phyloP scores from a whole-genome alignment of 768 basidiomycete species.

The Naganishia antarctica region DNA sequence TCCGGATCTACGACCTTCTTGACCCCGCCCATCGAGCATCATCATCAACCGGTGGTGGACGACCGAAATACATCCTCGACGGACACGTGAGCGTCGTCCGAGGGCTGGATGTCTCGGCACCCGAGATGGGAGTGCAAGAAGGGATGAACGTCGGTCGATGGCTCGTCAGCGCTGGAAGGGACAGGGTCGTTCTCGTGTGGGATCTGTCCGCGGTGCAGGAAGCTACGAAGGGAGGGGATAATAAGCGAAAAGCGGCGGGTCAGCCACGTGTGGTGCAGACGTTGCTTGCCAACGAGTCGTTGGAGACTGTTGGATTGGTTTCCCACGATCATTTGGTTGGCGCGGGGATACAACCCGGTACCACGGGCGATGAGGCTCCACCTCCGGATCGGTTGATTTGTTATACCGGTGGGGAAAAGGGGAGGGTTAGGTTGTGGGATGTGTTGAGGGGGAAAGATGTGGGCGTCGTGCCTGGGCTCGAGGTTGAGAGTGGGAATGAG shows the following conservation, averaged over 20 bases:
- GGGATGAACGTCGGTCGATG: constrained; percentile 66
- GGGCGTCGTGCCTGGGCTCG: constrained; percentile 55
- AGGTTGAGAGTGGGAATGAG: constrained; percentile 52
- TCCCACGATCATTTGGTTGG: constrained; percentile 49
- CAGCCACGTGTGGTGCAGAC: constrained; percentile 72
- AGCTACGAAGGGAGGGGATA: constrained; percentile 48
- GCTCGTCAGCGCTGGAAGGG: constrained; percentile 85
- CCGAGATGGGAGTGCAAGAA: not conserved
- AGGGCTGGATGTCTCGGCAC: constrained; percentile 63
- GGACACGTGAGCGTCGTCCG: constrained; percentile 93
- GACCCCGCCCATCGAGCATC: constrained; percentile 54
- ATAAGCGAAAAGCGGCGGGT: constrained; percentile 30
- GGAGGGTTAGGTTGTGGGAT: constrained; percentile 80
- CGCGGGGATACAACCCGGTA: too few species aligned
- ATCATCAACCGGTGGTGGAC: too few species aligned
- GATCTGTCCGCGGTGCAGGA: too few species aligned
- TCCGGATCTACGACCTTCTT: constrained; percentile 85
- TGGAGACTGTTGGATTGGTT: constrained; percentile 73
- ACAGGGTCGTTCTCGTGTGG: constrained; percentile 90
- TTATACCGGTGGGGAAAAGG: constrained; percentile 89
- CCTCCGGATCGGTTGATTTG: too few species aligned
- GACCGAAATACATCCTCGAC: constrained; percentile 73
- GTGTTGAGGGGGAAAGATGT: constrained; percentile 62
- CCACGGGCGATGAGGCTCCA: too few species aligned
- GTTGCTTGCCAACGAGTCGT: constrained; percentile 69